phyloP scores from a whole-genome alignment of 768 basidiomycete species.

The Boletus patriciae region DNA sequence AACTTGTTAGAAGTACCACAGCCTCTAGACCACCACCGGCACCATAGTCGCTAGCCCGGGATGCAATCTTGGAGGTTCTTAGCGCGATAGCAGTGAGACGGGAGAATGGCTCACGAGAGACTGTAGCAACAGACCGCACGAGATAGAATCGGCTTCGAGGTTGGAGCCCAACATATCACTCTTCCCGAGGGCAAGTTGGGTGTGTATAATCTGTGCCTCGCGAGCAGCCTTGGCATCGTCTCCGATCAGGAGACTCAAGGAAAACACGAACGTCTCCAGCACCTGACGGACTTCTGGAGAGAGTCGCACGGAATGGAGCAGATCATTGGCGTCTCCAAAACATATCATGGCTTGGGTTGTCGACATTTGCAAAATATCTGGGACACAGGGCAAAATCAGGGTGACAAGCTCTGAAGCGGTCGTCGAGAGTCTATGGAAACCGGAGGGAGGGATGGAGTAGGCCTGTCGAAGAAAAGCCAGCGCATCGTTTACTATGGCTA shows the following conservation, averaged over 20 bases:
- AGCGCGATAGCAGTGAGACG: neutral
- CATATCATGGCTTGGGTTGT: constrained; percentile 56
- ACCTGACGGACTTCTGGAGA: constrained; percentile 52
- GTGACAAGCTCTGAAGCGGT: constrained; percentile 66
- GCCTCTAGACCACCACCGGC: constrained; percentile 55
- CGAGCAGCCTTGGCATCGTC: constrained; percentile 70
- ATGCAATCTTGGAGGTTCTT: constrained; percentile 46
- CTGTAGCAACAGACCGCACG: constrained; percentile 60
- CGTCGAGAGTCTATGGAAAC: constrained; percentile 54
- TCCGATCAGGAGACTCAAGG: constrained; percentile 59
- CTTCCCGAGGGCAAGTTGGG: constrained; percentile 59
- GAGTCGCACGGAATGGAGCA: constrained; percentile 55
- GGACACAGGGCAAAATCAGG: constrained; percentile 58
- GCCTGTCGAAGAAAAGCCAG: constrained; percentile 59
- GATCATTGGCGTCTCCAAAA: constrained; percentile 49
- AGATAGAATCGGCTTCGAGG: constrained; percentile 64
- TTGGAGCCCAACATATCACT: constrained; percentile 55
- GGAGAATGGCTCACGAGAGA: constrained; percentile 49
- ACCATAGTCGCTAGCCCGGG: constrained; percentile 61
- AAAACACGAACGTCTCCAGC: constrained; percentile 58
- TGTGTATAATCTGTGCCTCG: constrained; percentile 72
- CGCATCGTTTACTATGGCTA: constrained; percentile 60
- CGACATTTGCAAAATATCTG: constrained; percentile 61
- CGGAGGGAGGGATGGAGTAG: constrained; percentile 48
- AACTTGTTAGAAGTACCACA: constrained; percentile 53